Conservation (phyloP, 2,329 filamentous ascomycete genomes). For the Cladophialophora yegresii region DNA sequence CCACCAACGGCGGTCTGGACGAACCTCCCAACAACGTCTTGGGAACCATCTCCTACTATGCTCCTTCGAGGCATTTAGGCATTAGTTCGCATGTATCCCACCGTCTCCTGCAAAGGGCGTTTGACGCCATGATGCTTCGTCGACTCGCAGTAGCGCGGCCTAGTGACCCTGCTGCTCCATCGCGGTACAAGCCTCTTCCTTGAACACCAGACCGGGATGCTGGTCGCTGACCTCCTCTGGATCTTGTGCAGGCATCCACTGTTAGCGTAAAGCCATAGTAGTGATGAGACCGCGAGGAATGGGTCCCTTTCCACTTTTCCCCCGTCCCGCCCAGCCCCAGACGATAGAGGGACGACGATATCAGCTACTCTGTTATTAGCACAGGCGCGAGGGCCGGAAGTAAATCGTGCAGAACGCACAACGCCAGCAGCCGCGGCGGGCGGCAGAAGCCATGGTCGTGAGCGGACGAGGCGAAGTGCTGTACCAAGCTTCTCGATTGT, state of each 20-base stretch:
- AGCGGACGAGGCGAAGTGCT: slow-evolving; percentile 20
- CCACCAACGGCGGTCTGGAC: slow-evolving; percentile 16
- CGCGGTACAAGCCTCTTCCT: slow-evolving; percentile 20
- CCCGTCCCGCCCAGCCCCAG: slow-evolving; percentile 2
- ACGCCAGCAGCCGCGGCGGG: slow-evolving; percentile 25
- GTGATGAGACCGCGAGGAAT: slow-evolving; percentile 4
- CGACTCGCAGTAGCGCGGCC: slow-evolving; percentile 11
- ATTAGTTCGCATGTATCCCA: slow-evolving; percentile 9
- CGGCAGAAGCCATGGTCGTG: slow-evolving; percentile 14
- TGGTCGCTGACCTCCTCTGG: slow-evolving; percentile 11
- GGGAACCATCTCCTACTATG: slow-evolving; percentile 25
- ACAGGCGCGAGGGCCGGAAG: slow-evolving; percentile 14
- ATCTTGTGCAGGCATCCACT: slow-evolving; percentile 17
- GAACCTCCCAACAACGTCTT: slow-evolving; percentile 23
- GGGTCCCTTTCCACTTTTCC: slow-evolving; percentile 1
- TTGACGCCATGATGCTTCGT: slow-evolving; percentile 25
- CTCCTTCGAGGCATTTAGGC: slow-evolving; percentile 9
- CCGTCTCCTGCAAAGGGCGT: slow-evolving; percentile 8
- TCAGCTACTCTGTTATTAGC: slow-evolving; percentile 18
- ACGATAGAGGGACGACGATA: slow-evolving; percentile 22
- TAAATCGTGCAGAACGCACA: slow-evolving; percentile 21
- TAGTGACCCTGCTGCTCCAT: slow-evolving; percentile 5
- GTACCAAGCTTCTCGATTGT: slow-evolving; percentile 17
- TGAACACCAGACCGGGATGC: slow-evolving; percentile 3
- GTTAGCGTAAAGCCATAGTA: slow-evolving; percentile 4